These are phyloP conservation scores for Rehmannia glutinosa DNA, from an alignment of 257 asterid species.

Conservation along the genomic window DNA sequence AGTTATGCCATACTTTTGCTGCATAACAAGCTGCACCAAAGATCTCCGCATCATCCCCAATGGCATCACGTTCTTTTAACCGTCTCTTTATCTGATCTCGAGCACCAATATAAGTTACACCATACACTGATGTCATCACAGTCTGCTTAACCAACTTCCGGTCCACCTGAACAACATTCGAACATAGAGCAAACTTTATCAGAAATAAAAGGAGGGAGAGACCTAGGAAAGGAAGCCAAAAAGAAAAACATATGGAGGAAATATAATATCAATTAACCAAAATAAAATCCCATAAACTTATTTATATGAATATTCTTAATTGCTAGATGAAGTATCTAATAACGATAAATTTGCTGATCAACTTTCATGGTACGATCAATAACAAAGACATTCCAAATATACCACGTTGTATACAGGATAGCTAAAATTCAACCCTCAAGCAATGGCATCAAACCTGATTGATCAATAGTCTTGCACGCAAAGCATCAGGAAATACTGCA, in stretches of 20 bases:
- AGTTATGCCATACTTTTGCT: slow-evolving; percentile 67
- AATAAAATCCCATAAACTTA: background rate
- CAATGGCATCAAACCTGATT: slow-evolving; percentile 52
- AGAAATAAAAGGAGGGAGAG: background rate
- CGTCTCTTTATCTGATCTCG: slow-evolving; percentile 93
- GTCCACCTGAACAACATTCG: slow-evolving; percentile 64
- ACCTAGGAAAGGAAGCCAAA: background rate
- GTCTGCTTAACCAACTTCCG: slow-evolving; percentile 98
- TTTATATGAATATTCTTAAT: background rate
- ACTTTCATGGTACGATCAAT: background rate
- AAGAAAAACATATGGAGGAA: background rate
- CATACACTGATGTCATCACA: slow-evolving; percentile 99
- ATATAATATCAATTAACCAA: background rate
- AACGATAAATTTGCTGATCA: background rate
- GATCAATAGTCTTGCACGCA: slow-evolving; percentile 64
- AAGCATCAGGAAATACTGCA: slow-evolving; percentile 62
- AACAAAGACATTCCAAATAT: background rate
- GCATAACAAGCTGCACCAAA: slow-evolving; percentile 91
- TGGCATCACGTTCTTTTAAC: slow-evolving; percentile 74
- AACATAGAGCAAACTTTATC: slow-evolving; percentile 5
- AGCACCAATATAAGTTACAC: slow-evolving; percentile 97
- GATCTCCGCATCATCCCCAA: slow-evolving; percentile 64
- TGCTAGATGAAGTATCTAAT: slow-evolving; percentile 16
- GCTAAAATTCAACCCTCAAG: slow-evolving; percentile 4
- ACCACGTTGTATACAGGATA: background rate